These are phyloP conservation scores for Pycnococcus provasolii DNA, from an alignment of 139 green algal species.

Conservation along the genomic window DNA sequence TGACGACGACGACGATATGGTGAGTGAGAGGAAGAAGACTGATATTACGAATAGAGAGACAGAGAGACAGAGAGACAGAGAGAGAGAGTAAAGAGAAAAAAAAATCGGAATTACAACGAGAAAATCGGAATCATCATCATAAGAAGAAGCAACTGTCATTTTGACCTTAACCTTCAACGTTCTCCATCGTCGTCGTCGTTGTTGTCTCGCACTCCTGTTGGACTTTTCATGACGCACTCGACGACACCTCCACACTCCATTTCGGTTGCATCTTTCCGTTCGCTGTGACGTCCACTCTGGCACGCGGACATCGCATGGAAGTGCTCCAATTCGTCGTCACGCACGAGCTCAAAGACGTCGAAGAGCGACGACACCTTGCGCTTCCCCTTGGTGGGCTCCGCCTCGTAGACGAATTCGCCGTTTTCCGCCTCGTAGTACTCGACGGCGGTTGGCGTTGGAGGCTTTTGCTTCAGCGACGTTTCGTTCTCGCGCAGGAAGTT, in stretches of 20 bases:
- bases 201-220: too few relatives aligned
- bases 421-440: slow-evolving; percentile 27
- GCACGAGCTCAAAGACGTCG: slow-evolving; percentile 41
- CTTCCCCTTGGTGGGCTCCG: background rate
- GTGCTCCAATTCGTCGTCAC: slow-evolving; percentile 44
- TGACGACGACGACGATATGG: background rate
- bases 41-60: background rate
- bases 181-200: too few relatives aligned
- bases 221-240: slow-evolving; percentile 6
- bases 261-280: background rate
- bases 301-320: slow-evolving; percentile 44
- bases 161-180: too few relatives aligned
- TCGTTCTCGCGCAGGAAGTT: slow-evolving; percentile 32
- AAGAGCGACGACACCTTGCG: slow-evolving; percentile 32
- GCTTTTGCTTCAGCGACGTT: slow-evolving; percentile 26
- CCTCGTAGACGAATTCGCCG: background rate
- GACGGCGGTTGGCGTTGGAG: slow-evolving; percentile 24
- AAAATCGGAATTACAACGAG: too few relatives aligned
- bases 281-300: slow-evolving; percentile 19
- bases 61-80: background rate
- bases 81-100: background rate
- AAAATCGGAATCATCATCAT: too few relatives aligned
- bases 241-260: slow-evolving; percentile 1
- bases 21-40: background rate
- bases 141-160: too few relatives aligned